These are phyloP conservation scores for Penicillium arizonense DNA, from an alignment of 495 filamentous ascomycete genomes.

Conservation along the genomic window DNA sequence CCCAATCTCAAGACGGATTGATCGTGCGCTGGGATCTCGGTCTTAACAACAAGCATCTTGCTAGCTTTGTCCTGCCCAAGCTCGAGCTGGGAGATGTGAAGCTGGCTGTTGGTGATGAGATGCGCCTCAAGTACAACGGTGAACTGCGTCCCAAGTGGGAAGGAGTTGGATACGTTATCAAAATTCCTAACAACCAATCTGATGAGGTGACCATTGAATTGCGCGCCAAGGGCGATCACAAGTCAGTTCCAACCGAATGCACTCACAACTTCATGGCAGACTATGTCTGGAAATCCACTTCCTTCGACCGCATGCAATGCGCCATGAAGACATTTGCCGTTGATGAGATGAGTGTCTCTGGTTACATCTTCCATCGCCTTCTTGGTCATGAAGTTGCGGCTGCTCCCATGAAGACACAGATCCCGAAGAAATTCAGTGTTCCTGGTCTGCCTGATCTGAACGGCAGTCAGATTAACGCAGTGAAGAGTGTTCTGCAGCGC, in stretches of 20 bases:
- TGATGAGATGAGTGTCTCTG: conserved; percentile 97
- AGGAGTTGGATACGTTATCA: conserved; percentile 97
- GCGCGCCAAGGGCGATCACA: conserved; percentile 85
- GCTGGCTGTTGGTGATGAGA: conserved; percentile 96
- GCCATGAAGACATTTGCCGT: conserved; percentile 99
- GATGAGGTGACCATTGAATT: conserved; percentile 97
- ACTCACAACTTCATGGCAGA: conserved; percentile 98
- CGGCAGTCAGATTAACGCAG: conserved; percentile 91
- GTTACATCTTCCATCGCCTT: conserved; percentile 97
- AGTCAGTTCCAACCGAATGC: conserved; percentile 94
- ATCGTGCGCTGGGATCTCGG: conserved; percentile 95
- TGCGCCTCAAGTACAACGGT: conserved; percentile 94
- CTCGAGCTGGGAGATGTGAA: conserved; percentile 98
- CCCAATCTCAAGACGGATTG: conserved; percentile 92
- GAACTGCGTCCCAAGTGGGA: conserved; percentile 95
- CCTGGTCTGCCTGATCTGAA: conserved; percentile 96
- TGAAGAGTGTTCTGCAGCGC: conserved; percentile 91
- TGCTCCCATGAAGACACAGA: conserved; percentile 92
- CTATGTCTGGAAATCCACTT: conserved; percentile 99
- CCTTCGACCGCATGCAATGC: conserved; percentile 98
- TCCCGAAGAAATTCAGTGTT: conserved; percentile 96
- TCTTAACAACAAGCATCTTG: conserved; percentile 96
- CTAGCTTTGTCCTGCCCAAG: conserved; percentile 94
- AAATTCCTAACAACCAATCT: conserved; percentile 98
- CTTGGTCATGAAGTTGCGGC: conserved; percentile 95